Conservation (phyloP, 768 basidiomycete species). For the Boletus vinaceobasis region DNA sequence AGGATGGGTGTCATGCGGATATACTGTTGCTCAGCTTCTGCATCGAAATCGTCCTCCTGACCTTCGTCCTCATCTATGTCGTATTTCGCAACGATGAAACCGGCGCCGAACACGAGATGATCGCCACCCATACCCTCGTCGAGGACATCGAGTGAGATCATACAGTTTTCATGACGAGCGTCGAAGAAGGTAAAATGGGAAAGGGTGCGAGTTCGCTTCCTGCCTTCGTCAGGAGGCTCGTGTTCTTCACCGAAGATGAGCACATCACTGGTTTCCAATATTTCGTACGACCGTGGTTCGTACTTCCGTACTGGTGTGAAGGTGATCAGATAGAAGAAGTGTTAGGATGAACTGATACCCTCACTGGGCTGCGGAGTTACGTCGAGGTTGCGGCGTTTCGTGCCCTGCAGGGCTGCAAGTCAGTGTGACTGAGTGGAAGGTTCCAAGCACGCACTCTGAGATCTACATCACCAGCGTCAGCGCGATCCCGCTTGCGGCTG, state of each 20-base stretch:
- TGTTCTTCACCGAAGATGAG: constrained; percentile 42
- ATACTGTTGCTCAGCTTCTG: constrained; percentile 34
- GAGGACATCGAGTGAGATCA: constrained; percentile 48
- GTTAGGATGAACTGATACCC: neutral
- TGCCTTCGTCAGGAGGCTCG: constrained; percentile 32
- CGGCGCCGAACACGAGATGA: constrained; percentile 51
- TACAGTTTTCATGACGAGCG: constrained; percentile 38
- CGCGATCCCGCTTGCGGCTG: constrained; percentile 27
- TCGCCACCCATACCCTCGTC: constrained; percentile 42
- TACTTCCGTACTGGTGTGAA: constrained; percentile 40
- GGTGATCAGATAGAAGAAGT: neutral
- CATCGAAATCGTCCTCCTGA: constrained; percentile 48
- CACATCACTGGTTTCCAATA: constrained; percentile 35
- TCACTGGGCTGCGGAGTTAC: constrained; percentile 13
- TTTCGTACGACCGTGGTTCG: constrained; percentile 28
- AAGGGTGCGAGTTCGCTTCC: constrained; percentile 57
- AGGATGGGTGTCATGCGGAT: constrained; percentile 48
- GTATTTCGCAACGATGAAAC: constrained; percentile 45
- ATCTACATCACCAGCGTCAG: constrained; percentile 5
- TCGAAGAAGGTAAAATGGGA: constrained; percentile 63
- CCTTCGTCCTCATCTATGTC: constrained; percentile 60
- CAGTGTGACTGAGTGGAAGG: neutral
- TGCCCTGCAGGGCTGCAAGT: constrained; percentile 4
- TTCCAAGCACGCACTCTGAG: constrained; percentile 14
- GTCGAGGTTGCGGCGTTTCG: constrained; percentile 30